Conservation (phyloP, 805 yeast genomes). For the Hyphopichia homilentoma region DNA sequence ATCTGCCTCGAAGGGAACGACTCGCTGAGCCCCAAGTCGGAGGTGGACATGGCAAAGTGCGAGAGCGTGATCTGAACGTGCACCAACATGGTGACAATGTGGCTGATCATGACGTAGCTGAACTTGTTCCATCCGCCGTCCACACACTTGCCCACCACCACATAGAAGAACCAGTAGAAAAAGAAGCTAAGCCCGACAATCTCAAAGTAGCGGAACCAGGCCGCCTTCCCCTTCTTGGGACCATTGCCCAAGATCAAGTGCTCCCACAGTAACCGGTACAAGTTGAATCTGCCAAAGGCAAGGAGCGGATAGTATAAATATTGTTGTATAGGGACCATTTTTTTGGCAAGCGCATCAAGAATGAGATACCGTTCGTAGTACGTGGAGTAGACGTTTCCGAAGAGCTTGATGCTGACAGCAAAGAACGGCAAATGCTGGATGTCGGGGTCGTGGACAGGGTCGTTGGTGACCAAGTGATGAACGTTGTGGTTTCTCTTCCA, state of each 20-base stretch:
- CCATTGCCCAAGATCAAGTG: constrained; percentile 74
- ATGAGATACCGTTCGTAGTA: constrained; percentile 66
- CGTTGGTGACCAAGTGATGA: constrained; percentile 89
- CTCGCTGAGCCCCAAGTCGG: constrained; percentile 79
- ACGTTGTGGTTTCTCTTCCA: constrained; percentile 93
- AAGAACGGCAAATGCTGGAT: constrained; percentile 91
- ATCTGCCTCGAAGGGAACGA: constrained; percentile 76
- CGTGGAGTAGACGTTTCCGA: constrained; percentile 71
- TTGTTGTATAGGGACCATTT: constrained; percentile 60
- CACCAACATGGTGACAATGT: constrained; percentile 82
- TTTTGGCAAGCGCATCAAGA: constrained; percentile 64
- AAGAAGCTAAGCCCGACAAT: constrained; percentile 65
- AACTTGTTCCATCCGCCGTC: constrained; percentile 53
- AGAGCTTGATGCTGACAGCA: constrained; percentile 72
- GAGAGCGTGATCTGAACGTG: constrained; percentile 89
- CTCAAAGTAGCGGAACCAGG: constrained; percentile 82
- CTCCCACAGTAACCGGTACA: constrained; percentile 77
- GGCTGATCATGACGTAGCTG: constrained; percentile 66
- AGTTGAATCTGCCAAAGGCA: constrained; percentile 79
- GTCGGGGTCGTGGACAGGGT: constrained; percentile 92
- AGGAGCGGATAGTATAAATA: constrained; percentile 74
- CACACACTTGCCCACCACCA: constrained; percentile 49
- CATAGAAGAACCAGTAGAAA: constrained; percentile 78
- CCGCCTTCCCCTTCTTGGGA: constrained; percentile 77
- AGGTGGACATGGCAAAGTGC: constrained; percentile 91